phyloP scores from a whole-genome alignment of 768 basidiomycete species.

The Lentinula lateritia region DNA sequence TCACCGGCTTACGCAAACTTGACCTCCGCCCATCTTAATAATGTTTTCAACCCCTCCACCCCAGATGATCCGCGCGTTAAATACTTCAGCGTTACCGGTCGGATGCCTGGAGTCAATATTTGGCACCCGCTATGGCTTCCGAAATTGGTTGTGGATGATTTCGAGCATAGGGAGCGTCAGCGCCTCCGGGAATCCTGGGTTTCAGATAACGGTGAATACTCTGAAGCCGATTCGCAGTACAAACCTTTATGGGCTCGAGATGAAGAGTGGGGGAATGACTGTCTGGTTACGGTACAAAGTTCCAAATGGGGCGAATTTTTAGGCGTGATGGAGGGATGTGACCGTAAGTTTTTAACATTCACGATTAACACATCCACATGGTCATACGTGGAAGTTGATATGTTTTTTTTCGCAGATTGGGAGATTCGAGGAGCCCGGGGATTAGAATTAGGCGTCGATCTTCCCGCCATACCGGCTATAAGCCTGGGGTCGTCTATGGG shows the following conservation, averaged over 20 bases:
- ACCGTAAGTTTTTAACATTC: conserved; percentile 43
- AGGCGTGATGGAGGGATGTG: conserved; percentile 81
- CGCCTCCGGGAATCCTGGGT: conserved; percentile 34
- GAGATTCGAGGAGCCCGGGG: conserved; percentile 88
- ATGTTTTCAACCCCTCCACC: conserved; percentile 76
- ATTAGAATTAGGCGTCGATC: conserved; percentile 57
- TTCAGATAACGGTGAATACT: conserved; percentile 17
- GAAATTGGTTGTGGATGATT: conserved; percentile 87
- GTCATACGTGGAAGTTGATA: neutral
- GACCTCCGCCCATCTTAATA: conserved; percentile 75
- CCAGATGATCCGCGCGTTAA: conserved; percentile 79
- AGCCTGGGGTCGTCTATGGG: conserved; percentile 23
- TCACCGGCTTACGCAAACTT: conserved; percentile 96
- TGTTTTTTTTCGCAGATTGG: conserved; percentile 54
- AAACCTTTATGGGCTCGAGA: conserved; percentile 45
- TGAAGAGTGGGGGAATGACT: conserved; percentile 80
- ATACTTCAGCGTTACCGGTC: conserved; percentile 88
- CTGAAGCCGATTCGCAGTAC: conserved; percentile 8
- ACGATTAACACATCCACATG: neutral
- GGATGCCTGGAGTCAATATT: conserved; percentile 57
- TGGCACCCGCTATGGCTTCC: conserved; percentile 98
- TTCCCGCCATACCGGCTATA: conserved; percentile 44
- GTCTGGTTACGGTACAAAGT: conserved; percentile 85
- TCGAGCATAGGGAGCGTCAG: conserved; percentile 57
- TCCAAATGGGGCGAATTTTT: conserved; percentile 97